These are phyloP conservation scores for Liriodendron chinense DNA, from an alignment of 164 flowering plant species.

Conservation along the genomic window DNA sequence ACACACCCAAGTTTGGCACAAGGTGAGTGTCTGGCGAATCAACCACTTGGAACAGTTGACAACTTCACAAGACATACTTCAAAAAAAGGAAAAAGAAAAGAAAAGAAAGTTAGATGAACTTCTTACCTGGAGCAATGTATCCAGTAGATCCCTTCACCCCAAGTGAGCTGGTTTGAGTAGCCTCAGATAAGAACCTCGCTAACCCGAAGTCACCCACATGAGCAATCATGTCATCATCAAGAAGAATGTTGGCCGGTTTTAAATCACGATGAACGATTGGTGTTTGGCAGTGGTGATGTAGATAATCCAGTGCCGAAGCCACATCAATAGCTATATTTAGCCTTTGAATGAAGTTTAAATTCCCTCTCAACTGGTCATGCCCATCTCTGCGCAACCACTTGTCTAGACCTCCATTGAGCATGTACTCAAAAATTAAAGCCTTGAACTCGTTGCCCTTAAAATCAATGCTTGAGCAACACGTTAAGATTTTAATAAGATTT, in stretches of 20 bases:
- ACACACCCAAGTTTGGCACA: no score
- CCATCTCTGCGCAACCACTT: not conserved
- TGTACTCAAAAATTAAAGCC: not conserved
- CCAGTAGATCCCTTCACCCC: not conserved
- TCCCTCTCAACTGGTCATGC: not conserved
- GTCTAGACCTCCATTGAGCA: not conserved
- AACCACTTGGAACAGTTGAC: no score
- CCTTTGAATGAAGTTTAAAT: not conserved
- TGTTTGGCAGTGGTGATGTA: not conserved
- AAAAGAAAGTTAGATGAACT: not conserved
- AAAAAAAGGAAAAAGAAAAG: no score
- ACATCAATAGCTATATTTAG: not conserved
- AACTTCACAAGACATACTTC: no score
- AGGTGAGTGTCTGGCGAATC: no score
- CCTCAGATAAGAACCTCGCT: not conserved
- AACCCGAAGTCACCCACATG: not conserved
- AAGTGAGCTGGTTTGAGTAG: not conserved
- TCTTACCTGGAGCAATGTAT: not conserved
- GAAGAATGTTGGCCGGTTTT: not conserved
- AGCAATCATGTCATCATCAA: not conserved
- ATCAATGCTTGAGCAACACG: not conserved
- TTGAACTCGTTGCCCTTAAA: not conserved
- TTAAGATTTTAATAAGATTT: not conserved
- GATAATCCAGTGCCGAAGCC: not conserved
- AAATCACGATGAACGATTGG: not conserved